These are phyloP conservation scores for Eugenia klotzschiana DNA, from an alignment of 441 rosid species.

Conservation along the genomic window DNA sequence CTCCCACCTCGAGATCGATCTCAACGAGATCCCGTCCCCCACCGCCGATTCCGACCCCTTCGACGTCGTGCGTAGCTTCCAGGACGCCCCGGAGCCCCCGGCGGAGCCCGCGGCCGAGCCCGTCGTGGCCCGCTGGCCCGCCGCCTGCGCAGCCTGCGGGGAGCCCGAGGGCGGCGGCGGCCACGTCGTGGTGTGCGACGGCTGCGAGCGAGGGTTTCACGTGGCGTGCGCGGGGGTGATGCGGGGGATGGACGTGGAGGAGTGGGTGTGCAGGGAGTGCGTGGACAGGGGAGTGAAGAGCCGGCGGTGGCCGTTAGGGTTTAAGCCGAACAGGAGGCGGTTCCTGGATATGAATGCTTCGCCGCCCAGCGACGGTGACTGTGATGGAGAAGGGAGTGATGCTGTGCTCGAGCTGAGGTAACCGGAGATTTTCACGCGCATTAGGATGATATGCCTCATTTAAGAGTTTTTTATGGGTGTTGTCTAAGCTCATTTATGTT, in stretches of 20 bases:
- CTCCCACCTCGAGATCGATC: constrained; percentile 58
- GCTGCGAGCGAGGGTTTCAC: constrained; percentile 75
- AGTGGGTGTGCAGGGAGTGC: constrained; percentile 72
- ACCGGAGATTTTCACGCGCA: not conserved
- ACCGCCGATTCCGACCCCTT: constrained; percentile 26
- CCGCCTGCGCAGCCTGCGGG: constrained; percentile 44
- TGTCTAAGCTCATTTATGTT: not conserved
- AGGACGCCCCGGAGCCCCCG: constrained; percentile 16
- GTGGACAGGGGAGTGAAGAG: constrained; percentile 37
- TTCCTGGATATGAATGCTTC: constrained; percentile 76
- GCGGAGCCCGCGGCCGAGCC: constrained; percentile 32
- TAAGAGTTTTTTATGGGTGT: not conserved
- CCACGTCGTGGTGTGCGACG: constrained; percentile 63
- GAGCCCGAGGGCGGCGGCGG: constrained; percentile 27
- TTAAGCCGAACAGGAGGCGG: constrained; percentile 35
- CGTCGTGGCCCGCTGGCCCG: constrained; percentile 20
- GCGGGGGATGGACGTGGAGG: constrained; percentile 18
- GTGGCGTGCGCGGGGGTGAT: constrained; percentile 33
- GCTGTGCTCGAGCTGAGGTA: constrained; percentile 41
- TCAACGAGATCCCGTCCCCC: constrained; percentile 73
- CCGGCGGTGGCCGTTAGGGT: constrained; percentile 76
- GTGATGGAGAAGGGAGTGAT: constrained; percentile 21
- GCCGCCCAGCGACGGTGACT: constrained; percentile 72
- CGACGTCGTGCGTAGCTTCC: constrained; percentile 44
- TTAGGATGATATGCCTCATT: not conserved